Evolutionary conservation across 1,284 basidiomycete genomes (phyloP), one percentile per base, ranked within the genome.

Genomic region (Ganoderma lucidum): DNA sequence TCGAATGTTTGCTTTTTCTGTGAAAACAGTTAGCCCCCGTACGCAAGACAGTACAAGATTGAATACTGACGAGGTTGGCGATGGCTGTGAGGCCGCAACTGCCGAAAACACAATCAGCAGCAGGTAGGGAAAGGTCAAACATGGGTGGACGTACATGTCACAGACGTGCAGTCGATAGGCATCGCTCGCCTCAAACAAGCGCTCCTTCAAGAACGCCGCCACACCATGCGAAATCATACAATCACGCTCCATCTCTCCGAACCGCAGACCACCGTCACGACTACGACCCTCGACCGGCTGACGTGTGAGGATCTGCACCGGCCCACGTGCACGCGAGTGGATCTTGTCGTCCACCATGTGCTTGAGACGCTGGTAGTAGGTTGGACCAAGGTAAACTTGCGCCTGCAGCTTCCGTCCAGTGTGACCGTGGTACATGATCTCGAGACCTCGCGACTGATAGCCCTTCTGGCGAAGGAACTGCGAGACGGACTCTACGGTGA

Each of bases 281-380:
- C 93, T 96, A 83, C 98, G 90, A 90, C 98, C 98, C 80, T 99
- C 98, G n/a, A 99, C 98, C 6, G 97, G 98, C 81, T 99, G 98
- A 63, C 98, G 87, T 28, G 97, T 99, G 77, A 99, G 83, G 77
- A 99, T 99, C 82, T 99, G 98, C 10, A 99, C 95, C 5, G 98
- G 98, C 19, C 98, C 98, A 80, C 98, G 85, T 17, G 98, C 98
- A 75, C 97, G 91, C 35, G 97, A 97, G 83, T 99, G 97, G 72
- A 99, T 99, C 86, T 99, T 99, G 84, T 99, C 97, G 81, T 98
- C 97, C 64, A 99, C 97, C 97, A 99, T 99, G 84, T 99, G 97
- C 85, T 99, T 99, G 75, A 99, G 86, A 64, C 97, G 93, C 82
- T 99, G 97, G 82, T 99, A 99, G 82, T 99, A 99, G 1, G 98